phyloP scores from a whole-genome alignment of 2,329 filamentous ascomycete species.

The Neodidymelliopsis sp. region DNA sequence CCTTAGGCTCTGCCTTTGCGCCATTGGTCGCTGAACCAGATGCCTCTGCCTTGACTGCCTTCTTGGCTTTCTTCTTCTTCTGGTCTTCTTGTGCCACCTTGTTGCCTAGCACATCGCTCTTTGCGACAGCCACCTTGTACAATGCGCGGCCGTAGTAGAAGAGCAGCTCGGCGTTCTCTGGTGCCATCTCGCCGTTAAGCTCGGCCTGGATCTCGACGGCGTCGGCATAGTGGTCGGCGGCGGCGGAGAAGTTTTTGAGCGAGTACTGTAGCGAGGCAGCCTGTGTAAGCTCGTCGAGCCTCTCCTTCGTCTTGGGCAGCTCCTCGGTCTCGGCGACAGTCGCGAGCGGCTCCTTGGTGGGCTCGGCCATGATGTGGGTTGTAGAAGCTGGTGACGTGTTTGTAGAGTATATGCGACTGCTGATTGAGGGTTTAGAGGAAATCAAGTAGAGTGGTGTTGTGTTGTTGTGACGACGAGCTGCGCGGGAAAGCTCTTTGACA shows the following conservation, averaged over 20 bases:
- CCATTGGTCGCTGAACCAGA: slow-evolving; percentile 37
- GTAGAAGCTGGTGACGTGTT: background rate
- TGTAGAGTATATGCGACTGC: slow-evolving; percentile 16
- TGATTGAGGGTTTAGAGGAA: background rate
- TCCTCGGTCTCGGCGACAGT: slow-evolving; percentile 32
- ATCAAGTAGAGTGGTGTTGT: background rate
- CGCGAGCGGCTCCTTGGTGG: slow-evolving; percentile 27
- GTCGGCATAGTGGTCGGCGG: slow-evolving; percentile 85
- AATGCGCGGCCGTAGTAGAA: slow-evolving; percentile 94
- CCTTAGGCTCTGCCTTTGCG: slow-evolving; percentile 53
- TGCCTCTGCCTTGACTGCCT: slow-evolving; percentile 48
- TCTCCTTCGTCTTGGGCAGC: slow-evolving; percentile 60
- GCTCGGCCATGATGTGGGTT: slow-evolving; percentile 33
- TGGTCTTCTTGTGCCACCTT: slow-evolving; percentile 69
- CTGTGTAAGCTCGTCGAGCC: slow-evolving; percentile 78
- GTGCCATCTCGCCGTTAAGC: slow-evolving; percentile 89
- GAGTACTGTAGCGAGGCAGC: slow-evolving; percentile 86
- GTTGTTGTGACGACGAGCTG: slow-evolving; percentile 3
- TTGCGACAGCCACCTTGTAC: slow-evolving; percentile 91
- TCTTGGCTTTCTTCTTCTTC: slow-evolving; percentile 61
- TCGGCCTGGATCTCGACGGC: slow-evolving; percentile 90
- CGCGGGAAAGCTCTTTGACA: slow-evolving; percentile 8
- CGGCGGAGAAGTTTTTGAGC: slow-evolving; percentile 85
- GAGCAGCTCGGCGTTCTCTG: slow-evolving; percentile 90
- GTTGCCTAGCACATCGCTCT: slow-evolving; percentile 91